phyloP scores from a whole-genome alignment of 768 basidiomycete species.

The Suillus clintonianus region DNA sequence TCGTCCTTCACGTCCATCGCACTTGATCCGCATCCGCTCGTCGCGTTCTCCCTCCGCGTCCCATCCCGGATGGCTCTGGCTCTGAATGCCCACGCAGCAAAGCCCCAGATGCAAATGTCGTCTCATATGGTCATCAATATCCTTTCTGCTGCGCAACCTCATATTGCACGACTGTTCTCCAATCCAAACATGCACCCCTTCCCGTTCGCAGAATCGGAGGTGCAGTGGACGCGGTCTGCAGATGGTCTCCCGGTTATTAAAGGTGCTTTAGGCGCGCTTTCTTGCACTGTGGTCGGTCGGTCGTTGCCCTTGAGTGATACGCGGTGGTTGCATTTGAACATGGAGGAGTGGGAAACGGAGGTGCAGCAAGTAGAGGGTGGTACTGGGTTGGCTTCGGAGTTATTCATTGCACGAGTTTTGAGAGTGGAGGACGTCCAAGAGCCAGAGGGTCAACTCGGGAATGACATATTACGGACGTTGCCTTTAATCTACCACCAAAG shows the following conservation, averaged over 20 bases:
- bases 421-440: conserved; percentile 51
- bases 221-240: conserved; percentile 41
- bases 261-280: conserved; percentile 67
- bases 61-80: conserved; percentile 85
- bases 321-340: conserved; percentile 33
- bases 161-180: conserved; percentile 70
- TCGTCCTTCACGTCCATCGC: conserved; percentile 93
- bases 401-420: conserved; percentile 81
- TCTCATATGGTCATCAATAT: conserved; percentile 78
- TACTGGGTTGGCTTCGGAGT: conserved; percentile 54
- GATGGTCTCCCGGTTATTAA: conserved; percentile 64
- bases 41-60: conserved; percentile 86
- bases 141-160: conserved; percentile 66
- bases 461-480: conserved; percentile 32
- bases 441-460: conserved; percentile 19
- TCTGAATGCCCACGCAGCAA: conserved; percentile 37
- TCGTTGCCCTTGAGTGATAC: conserved; percentile 66
- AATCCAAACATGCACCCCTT: conserved; percentile 65
- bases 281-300: conserved; percentile 64
- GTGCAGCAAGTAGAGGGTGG: conserved; percentile 23
- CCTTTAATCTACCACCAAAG: conserved; percentile 69
- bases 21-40: conserved; percentile 83
- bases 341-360: conserved; percentile 14
- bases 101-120: conserved; percentile 11
- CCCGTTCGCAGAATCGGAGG: conserved; percentile 48